Evolutionary conservation across 2,329 filamentous ascomycete species (phyloP), one percentile per base, ranked within the genome.

Genomic region (Alternaria angustiovoidea): DNA sequence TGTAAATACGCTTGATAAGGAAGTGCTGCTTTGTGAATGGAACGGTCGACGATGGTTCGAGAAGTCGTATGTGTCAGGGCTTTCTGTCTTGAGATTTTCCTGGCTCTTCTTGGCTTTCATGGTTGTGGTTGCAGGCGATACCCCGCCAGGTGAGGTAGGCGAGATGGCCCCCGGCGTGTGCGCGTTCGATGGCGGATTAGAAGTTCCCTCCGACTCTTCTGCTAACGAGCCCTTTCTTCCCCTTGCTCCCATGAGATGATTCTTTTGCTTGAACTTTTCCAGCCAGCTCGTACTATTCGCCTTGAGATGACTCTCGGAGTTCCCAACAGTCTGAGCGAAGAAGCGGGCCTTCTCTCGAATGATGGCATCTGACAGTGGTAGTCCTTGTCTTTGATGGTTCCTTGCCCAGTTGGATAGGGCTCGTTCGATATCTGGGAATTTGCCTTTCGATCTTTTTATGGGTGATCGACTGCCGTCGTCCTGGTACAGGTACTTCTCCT

Each of bases 261-360:
- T 90, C 81, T 94, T 97, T 75, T 93, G 88, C 82, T 97, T 97
- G 83, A 98, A 98, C 76, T 95, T 96, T 73, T 97, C 93, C 34
- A 98, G 85, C 94, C 94, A 97, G 67, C 85, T 89, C 30, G 87
- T 83, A 67, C 87, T 95, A 66, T 92, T 86, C 49, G 87, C 86
- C 70, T 90, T 91, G 57, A 90, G 79, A 51, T 92, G 87, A 64
- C 85, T 88, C 54, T 96, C 92, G 4, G 88, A 86, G 58, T 88
- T 88, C 26, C 88, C 89, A 34, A 89, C 90, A 24, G 87, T 90
- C 41, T 86, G 89, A 12, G 91, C 90, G 76, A 97, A 97, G 64
- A 93, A 89, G 51, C 86, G 86, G 1, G 93, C 93, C 78, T 96
- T 93, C 65, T 96, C 91, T 73, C 90, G 87, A 70, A 97, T 94